Evolutionary conservation across 139 green algal genomes (phyloP).

Genomic region (Volvox africanus): DNA sequence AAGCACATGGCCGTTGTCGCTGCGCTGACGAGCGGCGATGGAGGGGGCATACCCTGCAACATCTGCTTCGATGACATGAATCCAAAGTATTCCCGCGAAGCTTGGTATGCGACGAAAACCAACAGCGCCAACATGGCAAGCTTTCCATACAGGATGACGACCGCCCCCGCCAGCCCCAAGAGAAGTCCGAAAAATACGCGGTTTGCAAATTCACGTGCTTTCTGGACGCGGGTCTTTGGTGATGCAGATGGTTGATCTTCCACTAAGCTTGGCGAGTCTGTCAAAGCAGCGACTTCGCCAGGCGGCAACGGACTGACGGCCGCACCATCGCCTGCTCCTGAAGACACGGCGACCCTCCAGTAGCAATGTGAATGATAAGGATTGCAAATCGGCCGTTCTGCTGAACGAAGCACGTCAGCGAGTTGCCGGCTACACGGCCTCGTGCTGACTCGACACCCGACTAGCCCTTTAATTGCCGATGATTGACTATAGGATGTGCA

Average conservation of each 20-base stretch:
- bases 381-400: not conserved
- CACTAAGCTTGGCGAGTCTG: not conserved
- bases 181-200: conserved; percentile 74
- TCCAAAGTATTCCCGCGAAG: conserved; percentile 78
- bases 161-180: conserved; percentile 69
- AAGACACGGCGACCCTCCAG: not conserved
- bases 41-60: conserved; percentile 74
- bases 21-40: conserved; percentile 69
- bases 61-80: conserved; percentile 78
- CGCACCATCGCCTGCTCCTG: not conserved
- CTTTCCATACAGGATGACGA: conserved; percentile 72
- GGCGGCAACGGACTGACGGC: conserved; percentile 12
- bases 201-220: conserved; percentile 62
- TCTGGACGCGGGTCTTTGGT: conserved; percentile 18
- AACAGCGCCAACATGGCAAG: conserved; percentile 65
- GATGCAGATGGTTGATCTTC: conserved; percentile 1
- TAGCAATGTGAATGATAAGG: not conserved
- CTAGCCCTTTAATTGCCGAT: not conserved
- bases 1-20: conserved; percentile 81
- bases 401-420: not conserved
- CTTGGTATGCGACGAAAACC: conserved; percentile 82
- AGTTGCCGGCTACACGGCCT: not conserved
- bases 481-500: conserved; percentile 34
- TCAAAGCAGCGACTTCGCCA: not conserved
- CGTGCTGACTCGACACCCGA: conserved; percentile 1